Conservation (phyloP, 345 rosid genomes). For the Excoecaria agallocha region DNA sequence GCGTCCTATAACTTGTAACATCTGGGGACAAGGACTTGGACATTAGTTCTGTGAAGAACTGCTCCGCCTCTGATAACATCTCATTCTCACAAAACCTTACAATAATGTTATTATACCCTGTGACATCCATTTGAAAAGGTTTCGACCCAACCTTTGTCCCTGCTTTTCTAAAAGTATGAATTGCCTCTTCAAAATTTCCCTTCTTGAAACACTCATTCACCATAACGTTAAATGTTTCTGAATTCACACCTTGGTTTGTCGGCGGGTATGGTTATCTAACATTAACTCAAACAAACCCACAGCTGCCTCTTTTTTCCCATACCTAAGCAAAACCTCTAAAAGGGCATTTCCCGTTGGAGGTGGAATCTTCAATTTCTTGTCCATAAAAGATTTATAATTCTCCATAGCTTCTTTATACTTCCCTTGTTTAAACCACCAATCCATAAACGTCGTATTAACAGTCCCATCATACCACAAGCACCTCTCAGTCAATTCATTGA, state of each 20-base stretch:
- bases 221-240: constrained; percentile 80
- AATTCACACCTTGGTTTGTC: constrained; percentile 66
- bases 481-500: constrained; percentile 75
- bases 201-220: constrained; percentile 91
- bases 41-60: constrained; percentile 49
- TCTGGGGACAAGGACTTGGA: constrained; percentile 70
- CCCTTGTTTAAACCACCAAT: constrained; percentile 91
- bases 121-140: constrained; percentile 81
- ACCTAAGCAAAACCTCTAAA: constrained; percentile 71
- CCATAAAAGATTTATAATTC: constrained; percentile 68
- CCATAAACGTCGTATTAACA: constrained; percentile 83
- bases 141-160: constrained; percentile 69
- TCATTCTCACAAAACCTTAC: constrained; percentile 69
- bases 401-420: constrained; percentile 83
- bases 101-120: constrained; percentile 73
- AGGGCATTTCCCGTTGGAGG: constrained; percentile 83
- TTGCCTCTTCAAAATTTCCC: constrained; percentile 57
- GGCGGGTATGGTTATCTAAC: constrained; percentile 96
- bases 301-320: constrained; percentile 65
- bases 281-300: constrained; percentile 69
- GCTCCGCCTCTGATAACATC: constrained; percentile 74
- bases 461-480: constrained; percentile 89
- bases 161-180: constrained; percentile 59
- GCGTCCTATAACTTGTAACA: constrained; percentile 62
- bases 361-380: constrained; percentile 72